Base-by-base conservation (phyloP, 2,329 filamentous ascomycete species). In the Sporothrix pallida region DNA sequence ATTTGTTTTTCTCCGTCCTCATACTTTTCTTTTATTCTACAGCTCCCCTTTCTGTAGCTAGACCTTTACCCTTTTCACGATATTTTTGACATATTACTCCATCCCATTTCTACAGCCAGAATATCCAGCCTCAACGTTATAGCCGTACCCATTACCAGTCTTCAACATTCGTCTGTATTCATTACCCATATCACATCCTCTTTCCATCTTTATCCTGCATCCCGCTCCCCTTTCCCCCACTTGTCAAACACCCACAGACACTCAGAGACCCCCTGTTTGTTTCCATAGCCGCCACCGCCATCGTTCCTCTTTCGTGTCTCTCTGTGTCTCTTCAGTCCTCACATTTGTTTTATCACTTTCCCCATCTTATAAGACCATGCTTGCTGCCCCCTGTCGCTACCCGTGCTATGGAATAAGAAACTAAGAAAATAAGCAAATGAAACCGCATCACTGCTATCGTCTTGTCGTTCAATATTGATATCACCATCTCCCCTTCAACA, bases 361-460 rank as follows among this genome's bases (percentile, higher is more conserved):
- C 48, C 1, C 20, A 10, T 56, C 46, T 48, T 73, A 73, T 70
- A 73, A 70, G 54, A 63, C 46, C 42, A 52, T 65, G 48, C 54
- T 23, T 17, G 52, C 37, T 60, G 52, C 37, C 50, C 48, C 72
- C 72, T 56, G 58, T 63, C 67, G 8, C 13, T 63, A 60, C 50
- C 37, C 9, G 44, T 46, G 13, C 63, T 1, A n/a, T 17, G 9
- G 23, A 23, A 23, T 56, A 20, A 56, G 20, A 13, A 15, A n/a
- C 1, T 50, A 17, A 50, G 13, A 42, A 20, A 67, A 26, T 48
- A 12, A 26, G 20, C 31, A 17, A 46, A 26, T 48, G 6, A 42
- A 54, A 58, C 13, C 26, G 13, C 7, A 15, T n/a, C n/a, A n/a
- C 23, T 31, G 23, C 15, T 71, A 48, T 60, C 69, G 12, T 58